phyloP scores from a whole-genome alignment of 2,329 filamentous ascomycete genomes.

The Trichoderma citrinoviride region DNA sequence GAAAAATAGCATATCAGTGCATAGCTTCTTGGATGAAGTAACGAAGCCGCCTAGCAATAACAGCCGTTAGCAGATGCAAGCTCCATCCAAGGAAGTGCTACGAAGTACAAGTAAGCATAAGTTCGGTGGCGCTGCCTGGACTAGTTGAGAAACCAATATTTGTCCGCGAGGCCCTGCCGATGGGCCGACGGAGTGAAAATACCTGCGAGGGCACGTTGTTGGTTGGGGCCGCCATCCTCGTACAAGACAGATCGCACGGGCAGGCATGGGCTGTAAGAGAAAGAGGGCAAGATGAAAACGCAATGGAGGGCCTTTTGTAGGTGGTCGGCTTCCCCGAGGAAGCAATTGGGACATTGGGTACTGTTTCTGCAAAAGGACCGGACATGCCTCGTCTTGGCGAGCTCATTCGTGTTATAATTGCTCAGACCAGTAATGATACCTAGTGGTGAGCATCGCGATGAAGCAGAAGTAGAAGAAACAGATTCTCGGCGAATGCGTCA shows the following conservation, averaged over 20 bases:
- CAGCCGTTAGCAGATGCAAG: no score
- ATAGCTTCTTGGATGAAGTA: no score
- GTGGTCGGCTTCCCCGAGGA: not conserved
- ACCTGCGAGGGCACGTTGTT: not conserved
- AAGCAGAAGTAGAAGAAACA: no score
- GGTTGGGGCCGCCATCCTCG: not conserved
- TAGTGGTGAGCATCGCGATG: no score
- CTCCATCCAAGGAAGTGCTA: not conserved
- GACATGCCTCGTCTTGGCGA: not conserved
- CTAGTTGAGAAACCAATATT: not conserved
- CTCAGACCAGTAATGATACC: no score
- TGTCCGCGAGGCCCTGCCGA: not conserved
- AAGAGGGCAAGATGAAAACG: not conserved
- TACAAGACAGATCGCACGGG: not conserved
- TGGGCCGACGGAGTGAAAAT: not conserved
- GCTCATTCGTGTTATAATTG: not conserved
- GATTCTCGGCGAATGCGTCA: constrained; percentile 2
- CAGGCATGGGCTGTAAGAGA: not conserved
- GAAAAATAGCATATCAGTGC: no score
- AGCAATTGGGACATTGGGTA: not conserved
- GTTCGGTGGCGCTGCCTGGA: not conserved
- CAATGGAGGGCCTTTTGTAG: constrained; percentile 2
- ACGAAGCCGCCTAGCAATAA: no score
- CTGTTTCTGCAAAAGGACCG: not conserved
- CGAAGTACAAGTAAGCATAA: not conserved